Evolutionary conservation across 2,329 filamentous ascomycete species (phyloP), one percentile per base, ranked within the genome.

Genomic region (Apiospora pterosperma): DNA sequence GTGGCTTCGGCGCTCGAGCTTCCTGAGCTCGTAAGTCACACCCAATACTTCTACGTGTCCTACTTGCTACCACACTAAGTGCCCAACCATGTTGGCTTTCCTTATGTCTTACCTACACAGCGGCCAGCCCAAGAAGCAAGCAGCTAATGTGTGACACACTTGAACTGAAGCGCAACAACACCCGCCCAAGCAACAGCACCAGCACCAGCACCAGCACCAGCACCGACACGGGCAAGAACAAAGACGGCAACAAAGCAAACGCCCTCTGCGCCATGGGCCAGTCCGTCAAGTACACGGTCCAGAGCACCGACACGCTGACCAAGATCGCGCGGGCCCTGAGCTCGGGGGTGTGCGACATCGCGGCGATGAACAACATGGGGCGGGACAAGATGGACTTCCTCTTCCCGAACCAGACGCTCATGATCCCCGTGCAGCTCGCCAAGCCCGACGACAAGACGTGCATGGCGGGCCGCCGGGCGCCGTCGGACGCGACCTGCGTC

Each of bases 381-480:
- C n/a, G n/a, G n/a, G 14, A 44, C 4, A 41, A 61, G 36, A 8
- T 61, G 14, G 59, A 61, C 36, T 28, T 61, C 36, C 41, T 61
- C 36, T 61, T 41, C 59, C 59, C 59, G 23, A 61, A 61, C 6
- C 59, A 61, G 59, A 61, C 59, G 7, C 28, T 61, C 3, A 61
- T 16, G 4, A 36, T 61, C 16, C 59, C 59, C 19, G 36, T 61
- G 23, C 28, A 28, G 36, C 23, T 41, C 5, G 59, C 59, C 4
- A 31, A 28, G 23, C 23, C 59, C 12, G 59, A 61, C 59, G 11
- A n/a, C 23, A 31, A 36, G 1, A 41, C 59, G n/a, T 61, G 59
- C 59, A 6, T 61, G 21, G 6, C 39, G 14, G 41, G 6, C 14
- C 19, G 23, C 41, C n/a, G n/a, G n/a, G 6, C 28, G 23, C 7